Evolutionary conservation across 2,329 filamentous ascomycete species (phyloP), one percentile per base, ranked within the genome.

Genomic region (Colletotrichum spaethianum): DNA sequence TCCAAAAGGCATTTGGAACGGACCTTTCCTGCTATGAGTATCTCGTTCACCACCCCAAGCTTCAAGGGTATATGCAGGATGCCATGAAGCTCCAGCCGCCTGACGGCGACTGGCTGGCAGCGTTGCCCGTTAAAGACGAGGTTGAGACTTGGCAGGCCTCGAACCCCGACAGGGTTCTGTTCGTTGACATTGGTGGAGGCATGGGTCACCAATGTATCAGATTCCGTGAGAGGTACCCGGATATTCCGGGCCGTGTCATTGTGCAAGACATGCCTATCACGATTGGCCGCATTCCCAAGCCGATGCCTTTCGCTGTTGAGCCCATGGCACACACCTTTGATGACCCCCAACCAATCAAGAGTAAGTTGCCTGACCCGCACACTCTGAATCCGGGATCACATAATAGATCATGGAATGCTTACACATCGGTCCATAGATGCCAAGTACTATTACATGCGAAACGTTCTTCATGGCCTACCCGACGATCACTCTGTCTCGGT

Each of bases 151-250:
- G 28, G 53, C 8, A 50, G 2, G 16, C 20, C 46, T 23, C 46
- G 46, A 23, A 63, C 6, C 23, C 44, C 3, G 66, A 74, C 0
- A 70, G 79, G 5, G 53, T 72, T 0, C 60, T 80, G 7, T 68
- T 82, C 26, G 79, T 81, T 9, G 80, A 82, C 68, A 76, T 82
- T 23, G 80, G 80, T 36, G 80, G 78, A 31, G 77, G 79, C 16
- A 77, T 74, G 48, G 80, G 80, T 4, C 75, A 76, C 28, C 46
- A 50, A 14, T 50, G 46, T 26, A 5, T 56, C 53, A 31, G 53
- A 11, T 31, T 56, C 18, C 46, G 46, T 23, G 46, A 50, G 46
- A 23, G 46, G 5, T 50, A 50, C 23, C 46, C 46, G 20, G 46
- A 50, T 6, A n/a, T 14, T 26, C 46, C 46, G 7, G 46, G 46